Evolutionary conservation across 2,329 filamentous ascomycete species (phyloP), one percentile per base, ranked within the genome.

Genomic region (Fusarium albidum): DNA sequence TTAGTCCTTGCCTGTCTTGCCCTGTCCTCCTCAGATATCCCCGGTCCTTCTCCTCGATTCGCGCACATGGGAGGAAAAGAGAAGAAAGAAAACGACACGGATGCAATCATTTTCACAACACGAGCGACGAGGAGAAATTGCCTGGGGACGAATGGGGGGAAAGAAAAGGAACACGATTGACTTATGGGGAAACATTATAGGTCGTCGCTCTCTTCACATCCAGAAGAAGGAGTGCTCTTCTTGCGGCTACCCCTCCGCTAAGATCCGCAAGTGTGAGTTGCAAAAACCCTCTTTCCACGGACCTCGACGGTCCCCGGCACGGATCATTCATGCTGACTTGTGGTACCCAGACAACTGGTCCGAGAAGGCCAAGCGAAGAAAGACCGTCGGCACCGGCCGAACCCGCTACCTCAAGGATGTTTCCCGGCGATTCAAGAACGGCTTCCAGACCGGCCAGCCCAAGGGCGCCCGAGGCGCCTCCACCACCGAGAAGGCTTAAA

Each of bases 301-400:
- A 55, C 39, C 31, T 40, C 54, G 47, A 59, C 38, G 15, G 49
- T 31, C 33, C 35, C 29, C 41, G 18, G 28, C 47, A 27, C 29
- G 38, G n/a, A n/a, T n/a, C n/a, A n/a, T n/a, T 46, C 31, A 58
- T 57, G 57, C 62, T 65, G 44, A 65, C 65, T 33, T 32, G 46
- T n/a, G n/a, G n/a, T n/a, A 40, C 13, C 21, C 76, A 98, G 94
- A 89, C 89, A 97, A 99, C 91, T 99, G 95, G 95, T 87, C 91
- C 80, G 94, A 98, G 88, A 99, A 99, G 91, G 94, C 93, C 73
- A 98, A 98, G 92, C 87, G 95, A 81, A 96, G 95, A 90, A 98
- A 97, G 93, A 97, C 94, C 76, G 94, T 91, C 77, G 95, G 95
- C 74, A 94, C 92, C 75, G 95, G 95, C 79, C 91, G 95, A 80